Base-by-base conservation (phyloP, 352 stramenopile genomes). In the Globisporangium carolinianum region DNA sequence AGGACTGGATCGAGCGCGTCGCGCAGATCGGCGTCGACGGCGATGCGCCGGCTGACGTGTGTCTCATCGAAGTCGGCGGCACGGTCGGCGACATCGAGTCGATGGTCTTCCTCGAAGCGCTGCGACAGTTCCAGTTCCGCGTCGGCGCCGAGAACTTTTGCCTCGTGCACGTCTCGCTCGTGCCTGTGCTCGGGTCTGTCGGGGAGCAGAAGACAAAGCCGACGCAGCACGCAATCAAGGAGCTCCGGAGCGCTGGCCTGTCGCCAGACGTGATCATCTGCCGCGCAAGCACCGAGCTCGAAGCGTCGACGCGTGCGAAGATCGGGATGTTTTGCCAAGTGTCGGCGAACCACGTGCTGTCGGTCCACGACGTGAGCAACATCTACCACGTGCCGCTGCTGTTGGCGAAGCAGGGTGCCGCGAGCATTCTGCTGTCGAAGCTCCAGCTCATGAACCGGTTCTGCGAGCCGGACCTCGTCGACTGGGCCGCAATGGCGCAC, bases 151-250 rank as follows among this genome's bases (percentile, higher is more conserved):
- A 99, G 65, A 98, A 99, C 79, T 98, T 99, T 58, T 98, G 95
- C 62, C 83, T 99, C n/a, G 96, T 98, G 41, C 98, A 99, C 80
- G 98, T 99, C 9, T 98, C 86, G 37, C 83, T 99, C 4, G 97
- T 99, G 51, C 98, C 98, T 0, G 94, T 99, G 54, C 87, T 99
- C 37, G 96, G 96, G 3, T 97, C 86, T n/a, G 95, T 98, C 15
- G 96, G 97, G 41, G 98, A 99, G 79, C 97, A 99, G 82, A 99
- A 99, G 83, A 99, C 98, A 15, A 99, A 99, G 82, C 98, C 98
- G 0, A 99, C 98, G 47, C 98, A 99, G 82, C 97, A 99, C 76
- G 96, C 95, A 15, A 98, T 99, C 62, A 97, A 98, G 66, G 97
- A 99, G 79, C 85, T 99, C 53, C 79, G 97, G 39, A 96, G 79